A percentile compares a stretch with the other conserved stretches of the same genome.
Evolutionary conservation across 2,329 filamentous ascomycete genomes (phyloP).

Genomic region (Blastomyces percursus): DNA sequence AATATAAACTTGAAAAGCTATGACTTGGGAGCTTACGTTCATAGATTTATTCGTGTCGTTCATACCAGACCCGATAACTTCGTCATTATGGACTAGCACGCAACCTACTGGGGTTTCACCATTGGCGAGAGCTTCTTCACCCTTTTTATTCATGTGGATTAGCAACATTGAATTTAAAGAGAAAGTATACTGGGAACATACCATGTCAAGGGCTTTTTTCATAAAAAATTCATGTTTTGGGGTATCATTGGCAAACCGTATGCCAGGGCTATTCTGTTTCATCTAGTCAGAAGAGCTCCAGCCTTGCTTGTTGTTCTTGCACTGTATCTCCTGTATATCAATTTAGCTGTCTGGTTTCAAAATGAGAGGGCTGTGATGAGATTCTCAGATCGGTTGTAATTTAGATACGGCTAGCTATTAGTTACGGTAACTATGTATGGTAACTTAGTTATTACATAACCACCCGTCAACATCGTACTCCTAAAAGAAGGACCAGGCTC

Average conservation of each 20-base stretch:
- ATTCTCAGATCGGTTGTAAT: background rate
- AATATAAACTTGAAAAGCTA: background rate
- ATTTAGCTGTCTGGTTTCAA: background rate
- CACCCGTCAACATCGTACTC: no score
- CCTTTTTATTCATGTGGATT: constrained; percentile 41
- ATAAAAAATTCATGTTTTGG: constrained; percentile 56
- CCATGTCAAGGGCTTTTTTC: constrained; percentile 77
- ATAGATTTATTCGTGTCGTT: constrained; percentile 91
- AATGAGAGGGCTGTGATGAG: no score
- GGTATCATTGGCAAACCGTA: constrained; percentile 5
- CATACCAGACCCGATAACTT: constrained; percentile 81
- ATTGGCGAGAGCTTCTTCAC: constrained; percentile 67
- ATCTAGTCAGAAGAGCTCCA: background rate
- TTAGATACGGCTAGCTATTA: background rate
- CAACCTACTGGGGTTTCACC: constrained; percentile 97
- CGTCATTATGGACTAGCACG: constrained; percentile 70
- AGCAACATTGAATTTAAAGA: background rate
- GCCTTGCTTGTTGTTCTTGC: background rate
- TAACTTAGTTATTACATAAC: background rate
- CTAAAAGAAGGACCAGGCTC: background rate
- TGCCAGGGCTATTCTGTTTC: background rate
- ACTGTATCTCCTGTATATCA: background rate
- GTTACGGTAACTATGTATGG: background rate
- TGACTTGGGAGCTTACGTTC: constrained; percentile 37
- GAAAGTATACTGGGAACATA: constrained; percentile 27